Percentiles rank a stretch among this genome's conserved stretches.
phyloP scores from a whole-genome alignment of 441 rosid genomes.

The Eruca vesicaria region DNA sequence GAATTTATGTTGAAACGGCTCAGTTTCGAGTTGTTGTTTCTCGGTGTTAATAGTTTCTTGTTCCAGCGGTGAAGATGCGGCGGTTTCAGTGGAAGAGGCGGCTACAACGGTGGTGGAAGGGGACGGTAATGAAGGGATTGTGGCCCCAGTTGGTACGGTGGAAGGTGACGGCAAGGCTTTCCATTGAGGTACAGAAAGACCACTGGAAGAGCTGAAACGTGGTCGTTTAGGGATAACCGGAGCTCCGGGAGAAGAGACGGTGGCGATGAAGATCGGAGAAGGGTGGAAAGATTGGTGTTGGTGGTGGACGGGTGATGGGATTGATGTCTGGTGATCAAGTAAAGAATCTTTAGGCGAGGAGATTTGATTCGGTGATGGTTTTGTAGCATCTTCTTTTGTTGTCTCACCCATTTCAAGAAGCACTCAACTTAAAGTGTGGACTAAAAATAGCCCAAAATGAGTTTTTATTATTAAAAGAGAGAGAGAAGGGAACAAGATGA shows the following conservation, averaged over 20 bases:
- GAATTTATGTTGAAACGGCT: constrained; percentile 61
- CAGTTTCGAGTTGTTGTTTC: constrained; percentile 48
- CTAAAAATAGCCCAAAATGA: constrained; percentile 13
- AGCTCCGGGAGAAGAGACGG: constrained; percentile 44
- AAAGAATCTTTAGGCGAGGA: constrained; percentile 54
- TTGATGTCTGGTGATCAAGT: constrained; percentile 56
- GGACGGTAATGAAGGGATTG: constrained; percentile 40
- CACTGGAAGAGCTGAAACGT: constrained; percentile 44
- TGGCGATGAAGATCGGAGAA: constrained; percentile 56
- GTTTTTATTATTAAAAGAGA: constrained; percentile 15
- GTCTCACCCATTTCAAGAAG: constrained; percentile 68
- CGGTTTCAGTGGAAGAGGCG: constrained; percentile 74
- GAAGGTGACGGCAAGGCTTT: constrained; percentile 64
- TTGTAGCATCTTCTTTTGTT: constrained; percentile 62
- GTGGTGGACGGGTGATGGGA: constrained; percentile 36
- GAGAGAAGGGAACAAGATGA: constrained; percentile 32
- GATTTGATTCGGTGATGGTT: constrained; percentile 41
- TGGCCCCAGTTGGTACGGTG: constrained; percentile 36
- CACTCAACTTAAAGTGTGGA: constrained; percentile 36
- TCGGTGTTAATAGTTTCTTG: constrained; percentile 42
- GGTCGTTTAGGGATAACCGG: constrained; percentile 66
- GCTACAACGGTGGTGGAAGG: constrained; percentile 38
- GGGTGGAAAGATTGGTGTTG: constrained; percentile 59
- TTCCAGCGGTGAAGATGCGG: constrained; percentile 67
- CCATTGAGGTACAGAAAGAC: constrained; percentile 58